Conservation (phyloP, 495 filamentous ascomycete genomes). For the Aspergillus funiculosus region DNA sequence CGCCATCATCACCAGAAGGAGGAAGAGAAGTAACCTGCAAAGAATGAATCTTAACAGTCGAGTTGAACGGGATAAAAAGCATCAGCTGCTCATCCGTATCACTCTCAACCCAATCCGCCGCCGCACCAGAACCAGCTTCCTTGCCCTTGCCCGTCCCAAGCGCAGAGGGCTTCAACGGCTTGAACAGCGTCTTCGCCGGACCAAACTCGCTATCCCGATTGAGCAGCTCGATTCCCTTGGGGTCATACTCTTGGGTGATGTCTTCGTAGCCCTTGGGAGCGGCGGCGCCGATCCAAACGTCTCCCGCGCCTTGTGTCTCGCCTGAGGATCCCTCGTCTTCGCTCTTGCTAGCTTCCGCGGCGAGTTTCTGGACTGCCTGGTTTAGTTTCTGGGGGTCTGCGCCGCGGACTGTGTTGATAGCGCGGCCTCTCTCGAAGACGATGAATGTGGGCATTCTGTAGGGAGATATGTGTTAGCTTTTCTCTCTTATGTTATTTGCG, state of each 20-base stretch:
- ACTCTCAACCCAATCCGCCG: slow-evolving; percentile 88
- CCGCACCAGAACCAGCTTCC: slow-evolving; percentile 24
- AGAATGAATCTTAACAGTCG: slow-evolving; percentile 84
- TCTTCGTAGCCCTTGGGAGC: slow-evolving; percentile 77
- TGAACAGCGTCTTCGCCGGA: slow-evolving; percentile 65
- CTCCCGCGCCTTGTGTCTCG: slow-evolving; percentile 37
- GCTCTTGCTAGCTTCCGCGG: slow-evolving; percentile 57
- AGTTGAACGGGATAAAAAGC: slow-evolving; percentile 87
- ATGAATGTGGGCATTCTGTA: slow-evolving; percentile 76
- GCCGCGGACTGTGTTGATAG: slow-evolving; percentile 64
- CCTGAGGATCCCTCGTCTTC: slow-evolving; percentile 40
- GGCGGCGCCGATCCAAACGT: slow-evolving; percentile 67
- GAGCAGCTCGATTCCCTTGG: slow-evolving; percentile 75
- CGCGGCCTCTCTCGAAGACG: slow-evolving; percentile 70
- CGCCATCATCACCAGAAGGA: slow-evolving; percentile 53
- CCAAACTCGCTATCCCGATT: slow-evolving; percentile 73
- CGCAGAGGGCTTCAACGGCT: slow-evolving; percentile 57
- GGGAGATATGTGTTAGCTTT: not conserved
- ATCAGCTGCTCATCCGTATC: slow-evolving; percentile 98
- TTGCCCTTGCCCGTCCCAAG: slow-evolving; percentile 58
- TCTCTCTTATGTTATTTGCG: too few relatives aligned
- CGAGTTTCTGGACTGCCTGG: slow-evolving; percentile 65
- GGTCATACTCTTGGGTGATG: slow-evolving; percentile 73
- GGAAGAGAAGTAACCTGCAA: slow-evolving; percentile 82
- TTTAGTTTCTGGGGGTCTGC: slow-evolving; percentile 65